Base-by-base conservation (phyloP, 1,284 basidiomycete genomes). In the Tetrapyrgos nigripes region DNA sequence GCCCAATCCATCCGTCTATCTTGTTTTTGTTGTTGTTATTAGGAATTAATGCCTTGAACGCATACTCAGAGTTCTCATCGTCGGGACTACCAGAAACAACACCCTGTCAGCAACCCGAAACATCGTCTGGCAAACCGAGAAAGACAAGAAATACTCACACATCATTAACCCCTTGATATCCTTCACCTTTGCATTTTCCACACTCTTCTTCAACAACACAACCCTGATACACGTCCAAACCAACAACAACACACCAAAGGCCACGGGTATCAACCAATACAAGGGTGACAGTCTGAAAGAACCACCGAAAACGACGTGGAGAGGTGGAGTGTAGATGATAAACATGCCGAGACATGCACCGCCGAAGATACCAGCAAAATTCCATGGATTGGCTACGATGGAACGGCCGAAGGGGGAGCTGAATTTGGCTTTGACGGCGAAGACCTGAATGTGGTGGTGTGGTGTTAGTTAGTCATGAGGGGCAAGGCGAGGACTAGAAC, bases 91-190 rank as follows among this genome's bases (percentile, higher is more conserved):
- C 3, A 33, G 33, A 53, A 57, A 4, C 27, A 26, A 31, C n/a
- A n/a, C n/a, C n/a, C n/a, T n/a, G 40, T 68, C 37, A 71, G 56
- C 51, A n/a, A 57, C 31, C 46, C 10, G 10, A 19, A 31, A 53
- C 49, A 24, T 28, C 37, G 46, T 26, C 56, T 29, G 14, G 31
- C 6, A 17, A 33, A 8, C 27, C 23, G 3, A 23, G 35, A 13
- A 19, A 8, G 19, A 47, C 21, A 54, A 11, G 23, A n/a, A 35
- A 13, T 17, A 80, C 84, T 67, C 75, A 87, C 86, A 87, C 86
- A 88, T 87, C 84, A 84, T 85, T 40, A 88, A 70, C 1, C 85
- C 85, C 63, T 82, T 83, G 62, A 88, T 87, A 68, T 87, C 85
- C 67, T 86, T 86, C 27, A 88, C 87, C 58, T 76, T 79, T 52